A percentile compares a stretch with the other conserved stretches of the same genome.
These are phyloP conservation scores for Cercophora samala DNA, from an alignment of 495 filamentous ascomycete species.

Conservation along the genomic window DNA sequence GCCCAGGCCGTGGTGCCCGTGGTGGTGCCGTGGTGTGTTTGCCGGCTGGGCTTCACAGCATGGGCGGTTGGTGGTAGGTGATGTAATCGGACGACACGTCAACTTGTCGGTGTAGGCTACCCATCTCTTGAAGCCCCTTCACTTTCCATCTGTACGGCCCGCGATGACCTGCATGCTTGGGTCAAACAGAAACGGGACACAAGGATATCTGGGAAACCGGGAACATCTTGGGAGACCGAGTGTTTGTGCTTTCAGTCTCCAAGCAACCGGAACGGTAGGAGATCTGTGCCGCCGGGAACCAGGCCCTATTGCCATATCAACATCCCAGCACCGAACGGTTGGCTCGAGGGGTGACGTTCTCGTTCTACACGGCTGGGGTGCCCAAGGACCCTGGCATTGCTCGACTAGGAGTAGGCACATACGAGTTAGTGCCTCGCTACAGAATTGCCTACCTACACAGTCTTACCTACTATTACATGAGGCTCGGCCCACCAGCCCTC, in stretches of 20 bases:
- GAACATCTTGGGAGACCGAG: constrained; percentile 20
- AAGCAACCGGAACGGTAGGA: constrained; percentile 9
- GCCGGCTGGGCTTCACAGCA: constrained; percentile 26
- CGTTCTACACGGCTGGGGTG: constrained; percentile 7
- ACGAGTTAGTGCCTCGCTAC: neutral
- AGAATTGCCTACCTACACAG: neutral
- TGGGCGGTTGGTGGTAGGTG: constrained; percentile 15
- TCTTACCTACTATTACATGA: too few species aligned
- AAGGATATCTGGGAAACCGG: constrained; percentile 15
- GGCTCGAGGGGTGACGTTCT: constrained; percentile 25
- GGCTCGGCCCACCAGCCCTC: neutral
- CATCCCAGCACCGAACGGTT: constrained; percentile 20
- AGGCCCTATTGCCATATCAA: neutral
- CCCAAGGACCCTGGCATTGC: neutral
- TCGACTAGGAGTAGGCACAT: neutral
- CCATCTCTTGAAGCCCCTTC: constrained; percentile 4
- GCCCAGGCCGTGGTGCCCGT: neutral
- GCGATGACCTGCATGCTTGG: constrained; percentile 28
- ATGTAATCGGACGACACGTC: constrained; percentile 32
- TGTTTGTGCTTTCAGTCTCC: constrained; percentile 20
- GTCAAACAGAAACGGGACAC: constrained; percentile 30
- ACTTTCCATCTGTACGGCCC: constrained; percentile 13
- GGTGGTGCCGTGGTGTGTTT: constrained; percentile 25
- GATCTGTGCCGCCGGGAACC: constrained; percentile 8
- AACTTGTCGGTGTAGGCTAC: constrained; percentile 33